phyloP scores from a whole-genome alignment of 139 green algal species.

The Yamagishiella unicocca region DNA sequence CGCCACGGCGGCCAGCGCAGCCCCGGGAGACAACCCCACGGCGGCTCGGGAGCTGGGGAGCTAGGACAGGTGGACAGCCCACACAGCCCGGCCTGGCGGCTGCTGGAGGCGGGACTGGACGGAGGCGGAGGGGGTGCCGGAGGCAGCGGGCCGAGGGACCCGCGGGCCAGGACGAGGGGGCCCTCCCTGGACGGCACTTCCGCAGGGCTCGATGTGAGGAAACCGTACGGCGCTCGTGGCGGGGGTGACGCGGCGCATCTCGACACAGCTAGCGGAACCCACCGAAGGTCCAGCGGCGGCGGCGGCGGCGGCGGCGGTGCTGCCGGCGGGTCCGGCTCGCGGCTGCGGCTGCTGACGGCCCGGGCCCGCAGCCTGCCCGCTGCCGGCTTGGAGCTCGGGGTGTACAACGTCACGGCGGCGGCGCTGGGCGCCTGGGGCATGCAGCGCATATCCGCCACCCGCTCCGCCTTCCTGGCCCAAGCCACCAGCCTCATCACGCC shows the following conservation, averaged over 20 bases:
- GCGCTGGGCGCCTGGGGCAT: constrained; percentile 33
- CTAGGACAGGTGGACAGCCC: too few relatives aligned
- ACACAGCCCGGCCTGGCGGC: too few relatives aligned
- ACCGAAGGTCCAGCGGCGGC: neutral
- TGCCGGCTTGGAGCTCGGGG: constrained; percentile 26
- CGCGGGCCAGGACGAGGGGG: neutral
- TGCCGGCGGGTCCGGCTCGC: neutral
- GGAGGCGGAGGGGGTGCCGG: neutral
- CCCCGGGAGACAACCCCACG: too few relatives aligned
- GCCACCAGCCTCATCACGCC: constrained; percentile 44
- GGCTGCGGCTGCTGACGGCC: neutral
- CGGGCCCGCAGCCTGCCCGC: neutral
- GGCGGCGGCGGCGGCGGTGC: neutral
- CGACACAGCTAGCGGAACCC: neutral
- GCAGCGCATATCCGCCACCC: constrained; percentile 38
- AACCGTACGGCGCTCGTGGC: too few relatives aligned
- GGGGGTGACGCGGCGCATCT: too few relatives aligned
- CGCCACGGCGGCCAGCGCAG: neutral
- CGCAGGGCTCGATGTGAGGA: neutral
- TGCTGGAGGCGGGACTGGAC: too few relatives aligned
- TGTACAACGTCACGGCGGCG: constrained; percentile 18
- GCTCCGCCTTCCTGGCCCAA: constrained; percentile 36
- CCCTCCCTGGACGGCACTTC: constrained; percentile 15
- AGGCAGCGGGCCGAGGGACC: neutral
- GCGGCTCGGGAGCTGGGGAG: neutral